A percentile compares a stretch with the other conserved stretches of the same genome.
Evolutionary conservation across 2,329 filamentous ascomycete species (phyloP).

Genomic region (Fusarium tuaranense): DNA sequence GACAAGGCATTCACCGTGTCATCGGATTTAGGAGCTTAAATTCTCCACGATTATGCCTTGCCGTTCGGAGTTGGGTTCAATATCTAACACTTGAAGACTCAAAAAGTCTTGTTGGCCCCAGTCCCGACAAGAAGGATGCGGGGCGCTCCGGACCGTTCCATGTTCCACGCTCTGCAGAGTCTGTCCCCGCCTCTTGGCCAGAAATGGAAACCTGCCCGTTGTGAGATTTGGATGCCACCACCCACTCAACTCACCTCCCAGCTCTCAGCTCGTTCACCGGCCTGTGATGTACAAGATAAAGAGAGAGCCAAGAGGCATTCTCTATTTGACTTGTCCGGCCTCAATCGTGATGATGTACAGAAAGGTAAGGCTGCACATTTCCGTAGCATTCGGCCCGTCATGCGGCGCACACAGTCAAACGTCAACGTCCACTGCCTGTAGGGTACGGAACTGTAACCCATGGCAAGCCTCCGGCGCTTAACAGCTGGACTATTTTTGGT

Average conservation of each 20-base stretch:
- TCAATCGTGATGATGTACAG: neutral
- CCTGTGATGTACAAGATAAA: constrained; percentile 13
- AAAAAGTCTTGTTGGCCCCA: neutral
- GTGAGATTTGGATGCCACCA: neutral
- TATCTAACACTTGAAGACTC: neutral
- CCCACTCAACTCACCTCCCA: neutral
- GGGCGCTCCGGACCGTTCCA: constrained; percentile 34
- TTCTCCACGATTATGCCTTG: constrained; percentile 17
- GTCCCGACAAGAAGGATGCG: constrained; percentile 15
- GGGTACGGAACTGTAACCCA: constrained; percentile 28
- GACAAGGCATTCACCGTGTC: constrained; percentile 22
- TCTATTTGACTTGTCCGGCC: neutral
- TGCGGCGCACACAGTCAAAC: constrained; percentile 22
- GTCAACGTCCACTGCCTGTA: constrained; percentile 14
- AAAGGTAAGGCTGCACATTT: constrained; percentile 2
- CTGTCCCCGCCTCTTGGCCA: constrained; percentile 36
- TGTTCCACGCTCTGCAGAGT: constrained; percentile 7
- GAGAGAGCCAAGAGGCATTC: neutral
- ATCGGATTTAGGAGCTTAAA: neutral
- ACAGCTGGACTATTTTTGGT: constrained; percentile 32
- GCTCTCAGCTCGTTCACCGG: neutral
- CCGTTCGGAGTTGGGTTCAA: neutral
- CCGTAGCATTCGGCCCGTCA: constrained; percentile 26
- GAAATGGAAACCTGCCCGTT: constrained; percentile 27
- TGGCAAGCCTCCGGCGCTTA: constrained; percentile 28